Evolutionary conservation across 805 yeast genomes (phyloP).

Genomic region (Wickerhamomyces silvicola): DNA sequence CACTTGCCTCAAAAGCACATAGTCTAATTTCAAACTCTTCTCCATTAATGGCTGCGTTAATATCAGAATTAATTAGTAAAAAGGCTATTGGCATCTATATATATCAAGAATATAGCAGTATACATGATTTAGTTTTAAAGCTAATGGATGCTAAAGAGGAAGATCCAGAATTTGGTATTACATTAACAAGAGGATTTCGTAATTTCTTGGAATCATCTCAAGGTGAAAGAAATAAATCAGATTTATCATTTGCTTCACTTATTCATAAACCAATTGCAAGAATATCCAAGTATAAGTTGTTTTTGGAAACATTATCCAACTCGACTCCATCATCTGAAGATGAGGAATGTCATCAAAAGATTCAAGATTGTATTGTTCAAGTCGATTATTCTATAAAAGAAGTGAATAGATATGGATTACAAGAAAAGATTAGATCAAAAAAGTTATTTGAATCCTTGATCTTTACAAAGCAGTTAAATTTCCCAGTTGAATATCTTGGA

Average conservation of each 20-base stretch:
- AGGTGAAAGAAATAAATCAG: constrained; percentile 29
- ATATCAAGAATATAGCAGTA: constrained; percentile 30
- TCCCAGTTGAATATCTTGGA: constrained; percentile 43
- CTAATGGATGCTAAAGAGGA: constrained; percentile 25
- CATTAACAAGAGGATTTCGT: constrained; percentile 27
- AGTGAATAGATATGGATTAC: constrained; percentile 24
- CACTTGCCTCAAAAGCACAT: not conserved
- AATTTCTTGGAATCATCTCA: constrained; percentile 37
- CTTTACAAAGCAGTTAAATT: constrained; percentile 13
- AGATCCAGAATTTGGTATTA: constrained; percentile 18
- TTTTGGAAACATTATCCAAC: constrained; percentile 37
- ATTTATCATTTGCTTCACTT: constrained; percentile 47
- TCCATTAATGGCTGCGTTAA: constrained; percentile 18
- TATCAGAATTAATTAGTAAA: constrained; percentile 16
- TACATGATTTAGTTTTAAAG: constrained; percentile 28
- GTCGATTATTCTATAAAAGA: constrained; percentile 21
- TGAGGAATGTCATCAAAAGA: constrained; percentile 9
- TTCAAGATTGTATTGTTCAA: constrained; percentile 10
- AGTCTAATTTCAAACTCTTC: constrained; percentile 9
- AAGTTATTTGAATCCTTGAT: constrained; percentile 11
- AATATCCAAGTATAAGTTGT: constrained; percentile 42
- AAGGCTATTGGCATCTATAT: constrained; percentile 21
- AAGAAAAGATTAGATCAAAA: constrained; percentile 15
- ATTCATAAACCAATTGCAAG: constrained; percentile 49
- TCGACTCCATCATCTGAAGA: constrained; percentile 20